phyloP scores from a whole-genome alignment of 345 rosid genomes.

The Dovyalis caffra region DNA sequence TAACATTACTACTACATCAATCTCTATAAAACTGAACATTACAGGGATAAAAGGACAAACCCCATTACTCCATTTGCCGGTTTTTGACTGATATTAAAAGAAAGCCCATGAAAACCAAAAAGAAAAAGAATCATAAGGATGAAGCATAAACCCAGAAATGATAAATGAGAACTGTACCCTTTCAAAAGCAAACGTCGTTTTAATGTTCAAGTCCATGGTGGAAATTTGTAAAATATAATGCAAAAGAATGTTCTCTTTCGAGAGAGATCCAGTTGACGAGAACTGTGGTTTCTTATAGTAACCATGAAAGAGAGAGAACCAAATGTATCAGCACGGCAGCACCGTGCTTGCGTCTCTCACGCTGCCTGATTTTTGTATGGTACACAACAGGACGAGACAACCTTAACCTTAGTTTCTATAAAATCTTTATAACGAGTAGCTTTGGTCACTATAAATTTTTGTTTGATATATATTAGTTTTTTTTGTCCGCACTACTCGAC shows the following conservation, averaged over 20 bases:
- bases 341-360: not conserved
- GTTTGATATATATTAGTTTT: too few species aligned
- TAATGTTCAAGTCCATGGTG: not conserved
- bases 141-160: not conserved
- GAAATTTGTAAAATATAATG: not conserved
- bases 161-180: slow-evolving; percentile 9
- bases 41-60: not conserved
- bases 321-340: not conserved
- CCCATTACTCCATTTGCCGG: not conserved
- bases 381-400: not conserved
- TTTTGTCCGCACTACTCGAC: too few species aligned
- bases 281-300: not conserved
- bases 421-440: not conserved
- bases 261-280: not conserved
- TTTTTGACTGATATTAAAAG: not conserved
- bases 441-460: not conserved
- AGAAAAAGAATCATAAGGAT: not conserved
- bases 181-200: not conserved
- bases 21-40: not conserved
- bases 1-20: not conserved
- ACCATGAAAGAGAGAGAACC: not conserved
- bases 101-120: not conserved
- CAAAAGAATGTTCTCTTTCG: not conserved
- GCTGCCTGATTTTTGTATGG: not conserved
- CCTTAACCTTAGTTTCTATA: not conserved